Percentiles rank a stretch among this genome's conserved stretches.
Evolutionary conservation across 2,329 filamentous ascomycete genomes (phyloP).

Genomic region (Pseudopithomyces chartarum): DNA sequence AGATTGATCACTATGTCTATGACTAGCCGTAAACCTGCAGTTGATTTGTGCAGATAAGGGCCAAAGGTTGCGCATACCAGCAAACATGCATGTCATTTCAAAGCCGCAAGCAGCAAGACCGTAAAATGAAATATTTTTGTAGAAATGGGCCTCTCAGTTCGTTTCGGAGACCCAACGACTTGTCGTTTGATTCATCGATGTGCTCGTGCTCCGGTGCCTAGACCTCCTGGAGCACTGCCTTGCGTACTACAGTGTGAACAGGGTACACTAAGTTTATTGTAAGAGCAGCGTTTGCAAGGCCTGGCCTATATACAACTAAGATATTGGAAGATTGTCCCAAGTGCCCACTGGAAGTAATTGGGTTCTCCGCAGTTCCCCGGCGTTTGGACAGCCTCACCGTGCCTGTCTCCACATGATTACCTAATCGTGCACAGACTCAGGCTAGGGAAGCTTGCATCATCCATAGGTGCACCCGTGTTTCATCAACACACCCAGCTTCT

Average conservation of each 20-base stretch:
- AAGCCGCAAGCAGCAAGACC: constrained; percentile 55
- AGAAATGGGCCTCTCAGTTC: constrained; percentile 46
- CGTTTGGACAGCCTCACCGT: neutral
- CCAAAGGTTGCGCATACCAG: constrained; percentile 25
- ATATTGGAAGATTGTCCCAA: neutral
- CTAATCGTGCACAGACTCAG: neutral
- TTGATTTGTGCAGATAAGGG: neutral
- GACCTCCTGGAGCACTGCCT: neutral
- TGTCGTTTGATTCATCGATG: neutral
- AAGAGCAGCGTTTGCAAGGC: neutral
- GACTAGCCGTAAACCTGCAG: neutral
- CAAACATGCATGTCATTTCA: constrained; percentile 59
- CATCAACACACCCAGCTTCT: constrained; percentile 8
- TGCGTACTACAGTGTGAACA: neutral
- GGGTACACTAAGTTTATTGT: neutral
- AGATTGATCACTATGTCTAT: constrained; percentile 56
- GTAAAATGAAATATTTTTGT: constrained; percentile 57
- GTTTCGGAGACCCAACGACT: constrained; percentile 15
- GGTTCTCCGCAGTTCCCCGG: neutral
- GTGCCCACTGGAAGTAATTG: neutral
- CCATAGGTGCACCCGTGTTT: constrained; percentile 5
- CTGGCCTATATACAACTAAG: neutral
- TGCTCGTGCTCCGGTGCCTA: no score
- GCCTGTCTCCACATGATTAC: neutral
- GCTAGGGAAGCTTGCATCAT: constrained; percentile 9